Base-by-base conservation (phyloP, 2,329 filamentous ascomycete species). In the Nemania serpens region DNA sequence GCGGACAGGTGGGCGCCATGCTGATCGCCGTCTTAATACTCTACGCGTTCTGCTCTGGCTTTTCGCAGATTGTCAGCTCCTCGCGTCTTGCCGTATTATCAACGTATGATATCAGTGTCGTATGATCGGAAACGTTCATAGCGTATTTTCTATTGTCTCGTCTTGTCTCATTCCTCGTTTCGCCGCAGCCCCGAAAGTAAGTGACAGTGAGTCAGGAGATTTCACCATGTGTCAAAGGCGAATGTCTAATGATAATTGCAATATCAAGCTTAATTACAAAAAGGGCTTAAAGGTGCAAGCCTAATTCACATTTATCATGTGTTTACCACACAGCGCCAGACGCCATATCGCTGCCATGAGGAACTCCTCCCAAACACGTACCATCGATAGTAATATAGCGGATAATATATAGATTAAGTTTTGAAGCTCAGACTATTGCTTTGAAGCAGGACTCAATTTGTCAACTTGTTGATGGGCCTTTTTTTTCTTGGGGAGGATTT, bases 401-500 rank as follows among this genome's bases (percentile, higher is more conserved):
- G 11, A n/a, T 39, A 12, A 3, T 59, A 53, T 54, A 52, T 45
- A 50, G n/a, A 47, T 50, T 33, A 33, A 22, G 60, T 48, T 59
- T 66, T 45, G 25, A 29, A 29, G 25, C 25, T 29, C 25, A 29
- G 22, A 34, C 18, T 46, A 45, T 34, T 29, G 25, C 37, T 71
- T 63, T 18, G 69, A 52, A 47, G 65, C 51, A 57, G 69, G 57
- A 18, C 67, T 5, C 36, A 39, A 39, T 3, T n/a, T 67, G 5
- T 71, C 72, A 10, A 65, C 64, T 18, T 71, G 68, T 60, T 69
- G 72, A 41, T 69, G 66, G 1, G 67, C 68, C 25, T 29, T 29
- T 1, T 62, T 63, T 49, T 71, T 72, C 20, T 67, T 64, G 1
- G 72, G 71, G 3, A 75, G 57, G 5, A 71, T 62, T 29, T 74